These are phyloP conservation scores for Sclerotinia glacialis DNA, from an alignment of 2,329 filamentous ascomycete genomes.

Conservation along the genomic window DNA sequence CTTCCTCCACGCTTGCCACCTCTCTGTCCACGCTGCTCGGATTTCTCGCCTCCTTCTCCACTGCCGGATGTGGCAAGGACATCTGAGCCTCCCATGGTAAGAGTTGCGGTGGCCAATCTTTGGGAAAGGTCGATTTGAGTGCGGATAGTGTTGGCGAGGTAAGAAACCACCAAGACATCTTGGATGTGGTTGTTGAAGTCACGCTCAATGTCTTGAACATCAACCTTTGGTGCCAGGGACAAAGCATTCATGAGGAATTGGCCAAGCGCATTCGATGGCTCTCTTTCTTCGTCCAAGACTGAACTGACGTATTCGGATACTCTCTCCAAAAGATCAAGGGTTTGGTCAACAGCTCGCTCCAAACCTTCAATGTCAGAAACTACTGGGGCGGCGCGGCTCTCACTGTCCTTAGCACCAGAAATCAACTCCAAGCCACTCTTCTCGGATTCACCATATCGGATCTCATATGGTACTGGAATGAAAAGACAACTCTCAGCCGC, in stretches of 20 bases:
- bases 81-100: slow-evolving; percentile 55
- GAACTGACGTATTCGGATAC: slow-evolving; percentile 90
- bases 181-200: slow-evolving; percentile 99
- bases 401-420: slow-evolving; percentile 73
- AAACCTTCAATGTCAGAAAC: slow-evolving; percentile 87
- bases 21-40: slow-evolving; percentile 47
- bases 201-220: slow-evolving; percentile 82
- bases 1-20: slow-evolving; percentile 49
- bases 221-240: slow-evolving; percentile 91
- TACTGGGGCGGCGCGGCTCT: slow-evolving; percentile 69
- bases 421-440: slow-evolving; percentile 79
- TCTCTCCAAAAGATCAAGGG: slow-evolving; percentile 83
- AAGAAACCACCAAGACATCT: slow-evolving; percentile 96
- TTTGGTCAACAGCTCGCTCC: slow-evolving; percentile 81
- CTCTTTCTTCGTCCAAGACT: slow-evolving; percentile 88
- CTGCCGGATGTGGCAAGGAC: slow-evolving; percentile 40
- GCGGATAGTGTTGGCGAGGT: slow-evolving; percentile 96
- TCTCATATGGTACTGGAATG: slow-evolving; percentile 93
- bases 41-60: slow-evolving; percentile 48
- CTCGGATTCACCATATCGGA: slow-evolving; percentile 80
- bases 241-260: slow-evolving; percentile 95
- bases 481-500: slow-evolving; percentile 96
- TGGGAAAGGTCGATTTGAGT: slow-evolving; percentile 98
- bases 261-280: slow-evolving; percentile 85
- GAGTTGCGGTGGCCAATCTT: slow-evolving; percentile 77